These are phyloP conservation scores for Sherardia arvensis DNA, from an alignment of 257 asterid genomes.

Conservation along the genomic window DNA sequence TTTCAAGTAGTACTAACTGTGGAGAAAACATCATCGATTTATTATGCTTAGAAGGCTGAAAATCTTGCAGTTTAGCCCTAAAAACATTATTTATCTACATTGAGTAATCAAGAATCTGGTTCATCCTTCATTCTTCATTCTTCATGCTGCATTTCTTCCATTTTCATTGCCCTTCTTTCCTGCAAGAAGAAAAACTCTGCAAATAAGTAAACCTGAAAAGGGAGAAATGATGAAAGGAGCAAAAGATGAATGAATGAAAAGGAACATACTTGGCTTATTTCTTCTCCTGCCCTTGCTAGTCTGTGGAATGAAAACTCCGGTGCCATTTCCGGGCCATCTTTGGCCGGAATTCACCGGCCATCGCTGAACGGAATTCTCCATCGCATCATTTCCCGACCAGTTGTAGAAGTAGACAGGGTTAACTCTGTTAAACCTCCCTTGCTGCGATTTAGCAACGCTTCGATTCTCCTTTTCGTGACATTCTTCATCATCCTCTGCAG, in stretches of 20 bases:
- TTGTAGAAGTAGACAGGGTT: constrained; percentile 17
- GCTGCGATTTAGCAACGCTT: constrained; percentile 6
- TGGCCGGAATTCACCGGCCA: constrained; percentile 45
- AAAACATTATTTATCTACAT: background rate
- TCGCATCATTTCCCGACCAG: constrained; percentile 42
- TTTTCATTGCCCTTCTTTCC: constrained; percentile 41
- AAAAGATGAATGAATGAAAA: background rate
- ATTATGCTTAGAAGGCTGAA: background rate
- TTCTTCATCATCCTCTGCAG: constrained; percentile 39
- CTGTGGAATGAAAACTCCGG: constrained; percentile 89
- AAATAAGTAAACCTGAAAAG: background rate
- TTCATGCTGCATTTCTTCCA: constrained; percentile 17
- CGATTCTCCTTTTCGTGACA: constrained; percentile 3
- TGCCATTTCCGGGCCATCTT: constrained; percentile 64
- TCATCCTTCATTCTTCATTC: background rate
- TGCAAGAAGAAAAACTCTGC: constrained; percentile 7
- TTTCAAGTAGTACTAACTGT: background rate
- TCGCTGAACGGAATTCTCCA: constrained; percentile 29
- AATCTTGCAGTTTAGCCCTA: background rate
- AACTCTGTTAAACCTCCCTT: background rate
- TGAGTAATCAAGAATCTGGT: background rate
- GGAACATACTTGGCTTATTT: constrained; percentile 40
- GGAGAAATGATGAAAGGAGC: background rate
- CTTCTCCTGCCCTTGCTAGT: constrained; percentile 30
- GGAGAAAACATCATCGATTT: background rate